Evolutionary conservation across 805 yeast genomes (phyloP).

Genomic region (Candida dajiaensis): DNA sequence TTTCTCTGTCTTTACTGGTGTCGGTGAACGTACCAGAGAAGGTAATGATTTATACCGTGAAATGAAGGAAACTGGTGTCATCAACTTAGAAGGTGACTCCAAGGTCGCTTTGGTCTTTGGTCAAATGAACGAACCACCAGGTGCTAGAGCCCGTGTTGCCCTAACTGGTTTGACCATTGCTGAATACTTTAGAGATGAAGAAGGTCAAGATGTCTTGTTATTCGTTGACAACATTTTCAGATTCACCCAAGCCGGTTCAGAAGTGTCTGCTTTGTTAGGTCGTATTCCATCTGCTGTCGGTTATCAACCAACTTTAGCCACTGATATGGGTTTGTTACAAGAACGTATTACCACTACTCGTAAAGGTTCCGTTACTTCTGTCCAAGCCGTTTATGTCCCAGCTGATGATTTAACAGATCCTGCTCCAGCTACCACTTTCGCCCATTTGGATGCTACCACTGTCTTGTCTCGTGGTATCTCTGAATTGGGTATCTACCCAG

Average conservation of each 20-base stretch:
- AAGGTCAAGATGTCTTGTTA: constrained; percentile 99
- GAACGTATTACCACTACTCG: constrained; percentile 99
- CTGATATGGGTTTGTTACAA: constrained; percentile 99
- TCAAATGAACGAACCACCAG: constrained; percentile 99
- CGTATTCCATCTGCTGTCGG: constrained; percentile 99
- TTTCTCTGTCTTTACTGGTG: constrained; percentile 99
- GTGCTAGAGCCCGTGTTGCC: constrained; percentile 99
- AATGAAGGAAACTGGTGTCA: constrained; percentile 99
- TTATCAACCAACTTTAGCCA: constrained; percentile 99
- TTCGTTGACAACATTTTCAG: constrained; percentile 99
- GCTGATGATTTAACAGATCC: constrained; percentile 99
- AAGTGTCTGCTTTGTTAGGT: constrained; percentile 98
- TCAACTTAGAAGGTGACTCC: constrained; percentile 98
- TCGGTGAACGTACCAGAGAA: constrained; percentile 99
- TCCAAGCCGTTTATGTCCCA: constrained; percentile 99
- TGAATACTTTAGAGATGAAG: constrained; percentile 99
- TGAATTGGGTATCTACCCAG: constrained; percentile 99
- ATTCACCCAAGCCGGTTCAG: constrained; percentile 99
- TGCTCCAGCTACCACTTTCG: constrained; percentile 99
- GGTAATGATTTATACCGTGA: constrained; percentile 99
- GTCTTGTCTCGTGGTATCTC: constrained; percentile 99
- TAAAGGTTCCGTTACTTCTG: constrained; percentile 99
- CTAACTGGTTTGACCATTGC: constrained; percentile 99
- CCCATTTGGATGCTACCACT: constrained; percentile 99
- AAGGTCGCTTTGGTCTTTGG: constrained; percentile 99